Evolutionary conservation across 78 protist genomes (phyloP).

Genomic region (Tieghemostelium lacteum): DNA sequence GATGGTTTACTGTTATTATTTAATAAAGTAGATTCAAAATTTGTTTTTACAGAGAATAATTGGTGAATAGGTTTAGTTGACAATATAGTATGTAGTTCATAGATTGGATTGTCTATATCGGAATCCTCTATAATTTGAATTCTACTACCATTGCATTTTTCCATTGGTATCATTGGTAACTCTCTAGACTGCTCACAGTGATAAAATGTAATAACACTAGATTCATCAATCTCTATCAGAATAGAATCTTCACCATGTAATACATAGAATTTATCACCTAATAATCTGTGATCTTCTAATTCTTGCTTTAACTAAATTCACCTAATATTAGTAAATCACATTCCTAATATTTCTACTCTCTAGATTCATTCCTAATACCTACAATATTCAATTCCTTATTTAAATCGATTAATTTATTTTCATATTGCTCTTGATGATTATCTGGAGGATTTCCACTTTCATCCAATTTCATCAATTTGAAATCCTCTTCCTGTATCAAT

Average conservation of each 20-base stretch:
- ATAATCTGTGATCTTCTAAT: constrained; percentile 59
- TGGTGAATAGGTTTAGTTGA: constrained; percentile 69
- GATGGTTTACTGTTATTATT: constrained; percentile 17
- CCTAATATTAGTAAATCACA: background rate
- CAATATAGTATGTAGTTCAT: constrained; percentile 42
- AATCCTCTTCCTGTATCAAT: constrained; percentile 61
- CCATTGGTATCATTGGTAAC: constrained; percentile 29
- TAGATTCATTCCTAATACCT: constrained; percentile 8
- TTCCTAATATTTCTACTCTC: background rate
- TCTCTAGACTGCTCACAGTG: constrained; percentile 22
- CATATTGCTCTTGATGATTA: background rate
- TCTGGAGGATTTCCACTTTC: background rate
- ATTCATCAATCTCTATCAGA: constrained; percentile 62
- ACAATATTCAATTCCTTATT: constrained; percentile 52
- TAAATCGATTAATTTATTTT: constrained; percentile 46
- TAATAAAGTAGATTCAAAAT: constrained; percentile 7
- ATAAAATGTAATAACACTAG: constrained; percentile 56
- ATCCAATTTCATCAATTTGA: constrained; percentile 20
- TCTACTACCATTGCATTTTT: constrained; percentile 49
- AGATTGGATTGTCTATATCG: constrained; percentile 35
- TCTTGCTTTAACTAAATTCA: constrained; percentile 31
- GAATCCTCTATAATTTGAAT: constrained; percentile 26
- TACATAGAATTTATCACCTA: constrained; percentile 63
- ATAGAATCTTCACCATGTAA: constrained; percentile 36
- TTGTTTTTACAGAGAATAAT: constrained; percentile 69